phyloP scores from a whole-genome alignment of 441 rosid species.

The Croton laevigatus region DNA sequence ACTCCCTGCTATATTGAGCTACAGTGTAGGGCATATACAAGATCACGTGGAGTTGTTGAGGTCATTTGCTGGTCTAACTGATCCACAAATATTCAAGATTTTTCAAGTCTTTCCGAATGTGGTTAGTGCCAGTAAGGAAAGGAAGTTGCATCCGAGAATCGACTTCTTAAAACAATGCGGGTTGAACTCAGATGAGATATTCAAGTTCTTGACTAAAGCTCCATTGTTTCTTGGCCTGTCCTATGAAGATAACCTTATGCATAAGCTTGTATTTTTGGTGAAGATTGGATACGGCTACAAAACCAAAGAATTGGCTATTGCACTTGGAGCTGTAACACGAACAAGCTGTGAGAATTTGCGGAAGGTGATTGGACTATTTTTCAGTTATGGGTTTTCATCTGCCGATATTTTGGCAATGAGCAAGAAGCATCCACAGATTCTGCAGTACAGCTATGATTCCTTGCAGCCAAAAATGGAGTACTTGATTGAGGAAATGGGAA shows the following conservation, averaged over 20 bases:
- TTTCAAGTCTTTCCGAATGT: constrained; percentile 62
- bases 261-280: constrained; percentile 58
- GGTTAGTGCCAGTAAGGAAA: constrained; percentile 63
- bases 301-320: constrained; percentile 58
- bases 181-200: constrained; percentile 53
- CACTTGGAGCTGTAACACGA: constrained; percentile 72
- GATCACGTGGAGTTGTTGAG: constrained; percentile 58
- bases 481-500: constrained; percentile 66
- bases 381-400: constrained; percentile 54
- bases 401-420: constrained; percentile 62
- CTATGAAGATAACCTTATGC: constrained; percentile 44
- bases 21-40: constrained; percentile 49
- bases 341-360: constrained; percentile 75
- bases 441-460: constrained; percentile 56
- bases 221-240: constrained; percentile 72
- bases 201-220: constrained; percentile 67
- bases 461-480: constrained; percentile 69
- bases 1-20: constrained; percentile 62
- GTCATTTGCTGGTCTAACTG: constrained; percentile 64
- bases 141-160: constrained; percentile 62
- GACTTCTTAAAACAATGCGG: constrained; percentile 68
- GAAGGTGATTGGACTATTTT: constrained; percentile 61
- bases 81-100: constrained; percentile 59
- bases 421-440: constrained; percentile 74
- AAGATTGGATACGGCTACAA: constrained; percentile 64